phyloP scores from a whole-genome alignment of 805 yeast genomes.

The Saccharomycopsis malanga region DNA sequence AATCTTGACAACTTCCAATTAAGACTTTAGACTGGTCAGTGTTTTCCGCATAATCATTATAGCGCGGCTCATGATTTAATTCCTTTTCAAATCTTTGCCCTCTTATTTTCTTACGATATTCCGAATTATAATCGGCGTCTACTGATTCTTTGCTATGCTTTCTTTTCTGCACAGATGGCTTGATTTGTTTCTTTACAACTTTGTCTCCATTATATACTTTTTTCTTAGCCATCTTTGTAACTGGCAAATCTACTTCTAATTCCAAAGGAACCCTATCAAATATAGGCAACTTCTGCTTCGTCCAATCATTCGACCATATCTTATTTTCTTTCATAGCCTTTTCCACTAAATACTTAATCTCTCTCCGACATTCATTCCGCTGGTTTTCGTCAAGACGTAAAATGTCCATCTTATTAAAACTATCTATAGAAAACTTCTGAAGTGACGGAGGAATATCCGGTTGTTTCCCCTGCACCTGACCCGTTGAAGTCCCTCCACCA shows the following conservation, averaged over 20 bases:
- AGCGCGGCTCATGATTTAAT: constrained; percentile 15
- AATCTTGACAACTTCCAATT: constrained; percentile 55
- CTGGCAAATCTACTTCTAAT: constrained; percentile 1
- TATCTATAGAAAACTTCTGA: constrained; percentile 39
- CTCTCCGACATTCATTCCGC: constrained; percentile 38
- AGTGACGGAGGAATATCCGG: neutral
- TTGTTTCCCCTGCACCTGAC: neutral
- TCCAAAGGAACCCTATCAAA: constrained; percentile 25
- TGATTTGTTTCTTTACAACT: neutral
- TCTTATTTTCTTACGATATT: constrained; percentile 37
- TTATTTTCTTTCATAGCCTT: constrained; percentile 39
- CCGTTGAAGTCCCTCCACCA: constrained; percentile 38
- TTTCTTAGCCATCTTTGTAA: neutral
- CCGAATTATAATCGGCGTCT: constrained; percentile 20
- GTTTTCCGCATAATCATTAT: neutral
- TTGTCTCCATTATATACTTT: neutral
- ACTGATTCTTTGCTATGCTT: neutral
- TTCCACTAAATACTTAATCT: constrained; percentile 43
- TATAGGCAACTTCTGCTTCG: constrained; percentile 41
- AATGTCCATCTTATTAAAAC: constrained; percentile 37
- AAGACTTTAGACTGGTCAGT: constrained; percentile 26
- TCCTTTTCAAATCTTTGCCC: constrained; percentile 42
- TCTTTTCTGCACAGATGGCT: neutral
- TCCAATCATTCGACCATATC: constrained; percentile 50
- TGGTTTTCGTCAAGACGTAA: constrained; percentile 29